Evolutionary conservation across 2,329 filamentous ascomycete species (phyloP).

Genomic region (Ophiostoma tasmaniense): DNA sequence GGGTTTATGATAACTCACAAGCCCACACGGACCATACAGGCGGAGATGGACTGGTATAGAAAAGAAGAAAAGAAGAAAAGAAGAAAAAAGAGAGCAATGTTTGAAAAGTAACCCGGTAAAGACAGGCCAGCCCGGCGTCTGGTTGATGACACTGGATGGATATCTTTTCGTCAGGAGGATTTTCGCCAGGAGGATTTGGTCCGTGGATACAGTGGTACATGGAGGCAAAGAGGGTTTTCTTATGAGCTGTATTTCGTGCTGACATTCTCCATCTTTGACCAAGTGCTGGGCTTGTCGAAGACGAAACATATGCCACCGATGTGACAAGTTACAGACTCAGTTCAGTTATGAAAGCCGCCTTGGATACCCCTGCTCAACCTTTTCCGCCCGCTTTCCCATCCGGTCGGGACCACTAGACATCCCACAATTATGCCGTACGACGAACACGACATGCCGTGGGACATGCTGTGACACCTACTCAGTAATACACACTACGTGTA

Average conservation of each 20-base stretch:
- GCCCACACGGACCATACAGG: background rate
- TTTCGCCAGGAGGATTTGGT: background rate
- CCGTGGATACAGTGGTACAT: background rate
- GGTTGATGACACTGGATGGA: background rate
- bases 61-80: background rate
- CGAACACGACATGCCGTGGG: background rate
- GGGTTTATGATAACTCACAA: conserved; percentile 2
- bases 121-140: background rate
- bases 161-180: background rate
- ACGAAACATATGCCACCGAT: background rate
- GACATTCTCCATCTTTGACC: background rate
- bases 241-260: background rate
- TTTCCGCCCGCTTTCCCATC: background rate
- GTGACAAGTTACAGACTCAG: background rate
- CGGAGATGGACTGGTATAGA: background rate
- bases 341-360: background rate
- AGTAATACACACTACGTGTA: background rate
- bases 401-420: background rate
- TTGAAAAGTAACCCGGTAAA: background rate
- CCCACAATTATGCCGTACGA: background rate
- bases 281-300: background rate
- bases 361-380: background rate
- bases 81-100: background rate
- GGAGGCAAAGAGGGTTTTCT: background rate
- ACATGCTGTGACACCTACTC: background rate